Conservation (phyloP, 768 basidiomycete genomes). For the Cystofilobasidium bisporidii region DNA sequence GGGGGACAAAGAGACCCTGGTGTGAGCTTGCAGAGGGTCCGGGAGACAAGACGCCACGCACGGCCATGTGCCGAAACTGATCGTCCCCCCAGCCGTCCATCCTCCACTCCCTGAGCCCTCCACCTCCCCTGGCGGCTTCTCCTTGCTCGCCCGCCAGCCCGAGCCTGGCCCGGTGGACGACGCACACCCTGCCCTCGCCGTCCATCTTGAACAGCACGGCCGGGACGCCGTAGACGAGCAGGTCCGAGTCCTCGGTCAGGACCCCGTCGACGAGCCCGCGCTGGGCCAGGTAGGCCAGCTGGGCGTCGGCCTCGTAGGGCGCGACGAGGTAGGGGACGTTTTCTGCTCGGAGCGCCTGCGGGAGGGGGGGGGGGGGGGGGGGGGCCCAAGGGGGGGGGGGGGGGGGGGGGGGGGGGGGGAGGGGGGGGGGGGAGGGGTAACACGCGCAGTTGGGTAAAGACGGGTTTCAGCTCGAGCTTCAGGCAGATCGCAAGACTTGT, state of each 20-base stretch:
- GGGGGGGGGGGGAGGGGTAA: too few species aligned
- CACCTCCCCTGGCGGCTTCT: background rate
- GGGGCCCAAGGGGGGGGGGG: background rate
- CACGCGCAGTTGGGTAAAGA: too few species aligned
- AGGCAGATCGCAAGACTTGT: too few species aligned
- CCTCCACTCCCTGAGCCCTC: conserved; percentile 48
- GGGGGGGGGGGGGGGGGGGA: too few species aligned
- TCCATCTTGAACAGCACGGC: conserved; percentile 84
- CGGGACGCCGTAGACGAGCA: conserved; percentile 92
- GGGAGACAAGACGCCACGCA: conserved; percentile 32
- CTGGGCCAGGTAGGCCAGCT: conserved; percentile 83
- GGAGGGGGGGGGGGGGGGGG: background rate
- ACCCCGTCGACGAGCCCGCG: conserved; percentile 75
- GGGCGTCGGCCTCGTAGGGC: conserved; percentile 97
- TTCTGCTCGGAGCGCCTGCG: conserved; percentile 74
- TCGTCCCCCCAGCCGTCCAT: conserved; percentile 79
- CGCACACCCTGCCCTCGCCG: conserved; percentile 43
- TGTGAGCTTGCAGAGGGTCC: background rate
- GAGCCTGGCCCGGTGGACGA: conserved; percentile 39
- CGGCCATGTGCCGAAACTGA: conserved; percentile 84
- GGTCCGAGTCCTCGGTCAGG: conserved; percentile 94
- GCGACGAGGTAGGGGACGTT: conserved; percentile 77
- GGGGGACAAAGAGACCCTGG: background rate
- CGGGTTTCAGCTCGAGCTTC: too few species aligned
- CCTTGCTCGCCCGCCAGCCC: conserved; percentile 15